These are phyloP conservation scores for Sonneratia caseolaris DNA, from an alignment of 345 rosid genomes.

Conservation along the genomic window DNA sequence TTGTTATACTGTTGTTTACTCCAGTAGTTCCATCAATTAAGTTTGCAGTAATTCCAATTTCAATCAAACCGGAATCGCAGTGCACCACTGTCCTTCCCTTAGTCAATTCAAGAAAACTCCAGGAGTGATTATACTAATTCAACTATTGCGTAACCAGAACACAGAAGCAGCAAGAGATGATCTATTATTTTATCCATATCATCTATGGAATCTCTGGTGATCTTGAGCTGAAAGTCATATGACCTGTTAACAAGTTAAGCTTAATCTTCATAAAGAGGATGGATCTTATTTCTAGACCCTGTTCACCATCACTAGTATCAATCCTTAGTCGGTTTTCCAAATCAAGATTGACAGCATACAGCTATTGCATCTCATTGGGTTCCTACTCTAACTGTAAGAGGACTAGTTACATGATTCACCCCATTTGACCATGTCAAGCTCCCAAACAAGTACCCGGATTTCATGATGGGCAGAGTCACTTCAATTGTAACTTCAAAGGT, in stretches of 20 bases:
- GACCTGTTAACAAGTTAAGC: neutral
- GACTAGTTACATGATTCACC: conserved; percentile 33
- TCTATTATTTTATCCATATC: too few species aligned
- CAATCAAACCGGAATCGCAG: neutral
- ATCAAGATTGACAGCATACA: neutral
- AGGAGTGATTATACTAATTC: neutral
- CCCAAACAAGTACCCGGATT: conserved; percentile 48
- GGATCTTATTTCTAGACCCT: neutral
- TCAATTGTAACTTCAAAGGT: conserved; percentile 22
- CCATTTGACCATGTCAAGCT: conserved; percentile 56
- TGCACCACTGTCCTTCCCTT: neutral
- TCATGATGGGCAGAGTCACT: conserved; percentile 6
- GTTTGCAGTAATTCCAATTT: neutral
- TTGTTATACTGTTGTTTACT: neutral
- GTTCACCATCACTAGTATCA: too few species aligned
- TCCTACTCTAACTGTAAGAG: conserved; percentile 41
- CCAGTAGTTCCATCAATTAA: neutral
- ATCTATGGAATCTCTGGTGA: neutral
- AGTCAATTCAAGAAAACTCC: neutral
- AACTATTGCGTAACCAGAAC: neutral
- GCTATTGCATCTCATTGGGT: neutral
- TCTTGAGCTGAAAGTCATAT: neutral
- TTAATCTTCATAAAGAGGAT: neutral
- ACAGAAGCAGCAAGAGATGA: neutral
- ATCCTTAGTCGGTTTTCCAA: neutral